A percentile compares a stretch with the other conserved stretches of the same genome.
Conservation (phyloP, 1,284 basidiomycete genomes). For the Rhodotorula sp. region DNA sequence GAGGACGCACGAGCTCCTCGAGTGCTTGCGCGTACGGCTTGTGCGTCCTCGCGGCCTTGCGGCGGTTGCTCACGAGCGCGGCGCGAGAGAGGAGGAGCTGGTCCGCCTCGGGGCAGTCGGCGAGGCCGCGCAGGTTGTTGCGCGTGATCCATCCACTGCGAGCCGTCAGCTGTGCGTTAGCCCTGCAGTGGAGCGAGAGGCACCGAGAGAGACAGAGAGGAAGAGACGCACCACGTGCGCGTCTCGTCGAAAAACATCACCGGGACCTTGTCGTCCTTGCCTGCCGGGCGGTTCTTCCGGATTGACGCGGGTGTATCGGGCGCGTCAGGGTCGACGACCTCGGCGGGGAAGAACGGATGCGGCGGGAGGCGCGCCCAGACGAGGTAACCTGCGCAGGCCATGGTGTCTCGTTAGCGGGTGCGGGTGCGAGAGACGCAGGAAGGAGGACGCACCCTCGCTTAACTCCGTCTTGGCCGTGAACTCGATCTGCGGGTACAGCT, state of each 20-base stretch:
- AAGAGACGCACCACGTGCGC: slow-evolving; percentile 16
- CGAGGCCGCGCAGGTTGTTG: slow-evolving; percentile 15
- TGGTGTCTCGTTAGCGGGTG: not conserved
- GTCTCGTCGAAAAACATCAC: slow-evolving; percentile 30
- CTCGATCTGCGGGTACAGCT: not conserved
- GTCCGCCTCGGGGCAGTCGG: slow-evolving; percentile 27
- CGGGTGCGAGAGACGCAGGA: not conserved
- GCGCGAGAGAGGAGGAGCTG: slow-evolving; percentile 5
- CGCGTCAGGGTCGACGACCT: slow-evolving; percentile 49
- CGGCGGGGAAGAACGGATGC: slow-evolving; percentile 54
- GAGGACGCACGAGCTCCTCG: slow-evolving; percentile 10
- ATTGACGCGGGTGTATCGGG: slow-evolving; percentile 13
- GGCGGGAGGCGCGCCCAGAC: slow-evolving; percentile 39
- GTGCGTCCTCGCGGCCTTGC: not conserved
- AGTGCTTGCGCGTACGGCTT: not conserved
- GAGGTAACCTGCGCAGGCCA: slow-evolving; percentile 12
- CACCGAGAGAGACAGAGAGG: not conserved
- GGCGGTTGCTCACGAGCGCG: not conserved
- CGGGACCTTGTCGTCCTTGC: slow-evolving; percentile 4
- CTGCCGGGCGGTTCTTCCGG: slow-evolving; percentile 1
- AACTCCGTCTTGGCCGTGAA: slow-evolving; percentile 14
- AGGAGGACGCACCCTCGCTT: slow-evolving; percentile 2
- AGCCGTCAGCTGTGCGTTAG: not conserved
- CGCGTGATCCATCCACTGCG: slow-evolving; percentile 23
- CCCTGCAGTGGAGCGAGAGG: too few species aligned